Base-by-base conservation (phyloP, 2,329 filamentous ascomycete genomes). In the Alternaria brassicae region DNA sequence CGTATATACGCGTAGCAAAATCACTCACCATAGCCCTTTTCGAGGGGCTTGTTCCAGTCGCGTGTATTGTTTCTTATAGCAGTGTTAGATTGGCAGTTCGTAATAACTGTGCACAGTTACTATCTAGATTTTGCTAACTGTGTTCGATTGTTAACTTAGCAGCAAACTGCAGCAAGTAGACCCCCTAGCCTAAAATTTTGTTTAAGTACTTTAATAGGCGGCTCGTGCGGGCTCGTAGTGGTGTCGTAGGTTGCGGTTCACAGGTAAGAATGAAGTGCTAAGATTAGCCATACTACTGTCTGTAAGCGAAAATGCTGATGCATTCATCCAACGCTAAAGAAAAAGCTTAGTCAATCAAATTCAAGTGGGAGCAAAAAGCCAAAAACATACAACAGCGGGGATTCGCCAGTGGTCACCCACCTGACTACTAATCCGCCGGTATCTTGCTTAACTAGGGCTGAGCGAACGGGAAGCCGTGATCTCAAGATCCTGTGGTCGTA, bases 341-440 rank as follows among this genome's bases (percentile, higher is more conserved):
- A 40, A 23, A 40, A 23, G 12, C 5, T 23, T 12, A 40, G 1
- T 23, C 10, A 6, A 21, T 39, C 12, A 13, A 15, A 3, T 13
- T 9, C 23, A 6, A 47, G 42, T 28, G 19, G 9, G 23, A 2
- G 8, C 12, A 54, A 41, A 49, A 21, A 25, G n/a, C 9, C 12
- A 37, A 51, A 56, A 51, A 56, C 45, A 56, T 53, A 58, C 49
- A 53, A 58, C 34, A 58, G 49, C 51, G 7, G 9, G 51, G 17
- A 58, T 58, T 59, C 51, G 32, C 44, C 8, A 25, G 8, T 41
- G 30, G 44, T 44, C 51, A 51, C 51, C 32, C 56, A 51, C 17
- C 17, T 28, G 23, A 44, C 44, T 55, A 50, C 51, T 54, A 45
- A 32, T n/a, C 25, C 3, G 50, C 51, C 51, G 52, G 39, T 55